Evolutionary conservation across 2,329 filamentous ascomycete species (phyloP), one percentile per base, ranked within the genome.

Genomic region (Talaromyces albobiverticillius): DNA sequence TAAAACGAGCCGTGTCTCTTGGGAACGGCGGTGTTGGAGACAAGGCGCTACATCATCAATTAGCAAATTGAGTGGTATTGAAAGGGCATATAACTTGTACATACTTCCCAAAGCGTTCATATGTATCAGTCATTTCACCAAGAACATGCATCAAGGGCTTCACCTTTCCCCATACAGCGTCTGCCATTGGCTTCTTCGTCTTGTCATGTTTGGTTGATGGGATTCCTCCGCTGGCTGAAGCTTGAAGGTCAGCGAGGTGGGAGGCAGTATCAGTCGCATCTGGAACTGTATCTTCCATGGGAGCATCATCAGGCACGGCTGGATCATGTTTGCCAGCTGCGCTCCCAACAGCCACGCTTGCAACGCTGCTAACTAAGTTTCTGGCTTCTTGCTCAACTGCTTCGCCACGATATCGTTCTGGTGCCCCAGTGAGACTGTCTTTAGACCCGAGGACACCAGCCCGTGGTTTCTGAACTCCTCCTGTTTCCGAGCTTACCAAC

Each of bases 361-460:
- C 83, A 50, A 94, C 84, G 31, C 85, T 82, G 51, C 86, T 86
- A 55, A 94, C 85, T 58, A 95, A 86, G 65, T 90, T 92, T 61
- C 82, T 86, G 1, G 90, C 90, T 67, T 95, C 90, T 57, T 88
- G 83, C 67, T 95, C 90, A 1, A 90, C 87, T 0, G 89, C 88
- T 67, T 94, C 89, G 23, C 90, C 90, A 66, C 90, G 87, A 71
- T 90, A 83, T 60, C 90, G 89, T 67, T 95, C 89, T 0, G 89
- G 87, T 0, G 90, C 90, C 1, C 90, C 90, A 0, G 90, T 95
- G 0, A 87, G 80, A 54, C 87, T 90, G 56, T 90, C 87, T 25
- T 86, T 82, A 18, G 87, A 90, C 1, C 87, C 90, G 0, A 94
- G 72, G 0, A 90, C 83, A 1, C 89, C 89, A 2, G 89, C 82